phyloP scores from a whole-genome alignment of 2,329 filamentous ascomycete species.

The Sporothrix brasiliensis region DNA sequence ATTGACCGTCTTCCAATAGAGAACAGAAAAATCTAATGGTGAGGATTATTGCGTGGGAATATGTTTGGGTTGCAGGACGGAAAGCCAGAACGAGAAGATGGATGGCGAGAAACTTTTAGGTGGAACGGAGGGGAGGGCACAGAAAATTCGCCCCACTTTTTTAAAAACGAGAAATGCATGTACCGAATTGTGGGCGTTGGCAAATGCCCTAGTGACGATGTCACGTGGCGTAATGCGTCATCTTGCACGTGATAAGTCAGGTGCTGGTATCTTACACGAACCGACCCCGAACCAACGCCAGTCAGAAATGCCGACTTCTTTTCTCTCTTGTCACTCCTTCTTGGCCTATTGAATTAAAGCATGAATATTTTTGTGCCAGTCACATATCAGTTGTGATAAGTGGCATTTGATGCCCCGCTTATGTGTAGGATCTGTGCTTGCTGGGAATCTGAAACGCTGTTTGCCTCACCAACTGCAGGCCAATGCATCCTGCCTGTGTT shows the following conservation, averaged over 20 bases:
- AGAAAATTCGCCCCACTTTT: constrained; percentile 23
- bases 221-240: neutral
- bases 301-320: neutral
- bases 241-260: neutral
- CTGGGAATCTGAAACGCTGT: constrained; percentile 7
- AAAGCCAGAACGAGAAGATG: constrained; percentile 7
- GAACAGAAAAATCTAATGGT: constrained; percentile 38
- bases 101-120: constrained; percentile 18
- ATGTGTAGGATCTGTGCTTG: too few relatives aligned
- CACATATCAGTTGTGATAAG: neutral
- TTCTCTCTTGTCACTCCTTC: too few relatives aligned
- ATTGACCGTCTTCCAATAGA: constrained; percentile 69
- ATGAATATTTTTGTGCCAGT: neutral
- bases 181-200: constrained; percentile 8
- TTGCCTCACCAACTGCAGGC: constrained; percentile 5
- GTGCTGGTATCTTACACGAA: neutral
- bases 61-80: constrained; percentile 23
- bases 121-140: neutral
- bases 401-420: neutral
- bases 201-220: constrained; percentile 21
- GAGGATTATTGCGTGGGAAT: constrained; percentile 38
- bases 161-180: neutral
- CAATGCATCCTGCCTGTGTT: neutral
- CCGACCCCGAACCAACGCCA: neutral
- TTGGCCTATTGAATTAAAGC: too few relatives aligned